phyloP scores from a whole-genome alignment of 1,139 yeast genomes.

The Pichia cactophila region DNA sequence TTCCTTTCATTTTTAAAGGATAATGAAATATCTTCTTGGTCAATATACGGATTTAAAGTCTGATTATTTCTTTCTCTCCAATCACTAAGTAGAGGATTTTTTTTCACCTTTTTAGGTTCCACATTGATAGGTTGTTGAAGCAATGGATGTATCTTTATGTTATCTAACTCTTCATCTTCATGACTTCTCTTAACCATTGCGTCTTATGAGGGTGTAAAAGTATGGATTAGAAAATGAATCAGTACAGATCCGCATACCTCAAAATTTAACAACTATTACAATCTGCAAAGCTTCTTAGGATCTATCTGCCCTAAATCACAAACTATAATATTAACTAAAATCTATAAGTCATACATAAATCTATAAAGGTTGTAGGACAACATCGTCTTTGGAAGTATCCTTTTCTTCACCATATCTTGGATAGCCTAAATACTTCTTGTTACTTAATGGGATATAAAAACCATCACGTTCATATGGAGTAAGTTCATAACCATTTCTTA shows the following conservation, averaged over 20 bases:
- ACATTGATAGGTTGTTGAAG: slow-evolving; percentile 26
- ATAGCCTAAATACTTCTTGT: slow-evolving; percentile 22
- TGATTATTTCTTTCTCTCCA: background rate
- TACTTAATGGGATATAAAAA: slow-evolving; percentile 19
- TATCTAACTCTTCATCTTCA: slow-evolving; percentile 16
- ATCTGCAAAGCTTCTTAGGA: too few relatives aligned
- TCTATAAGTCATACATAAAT: background rate
- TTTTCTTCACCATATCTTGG: slow-evolving; percentile 18
- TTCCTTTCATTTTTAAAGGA: slow-evolving; percentile 21
- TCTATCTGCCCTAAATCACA: too few relatives aligned
- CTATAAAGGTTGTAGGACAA: slow-evolving; percentile 1
- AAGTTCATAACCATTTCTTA: slow-evolving; percentile 32
- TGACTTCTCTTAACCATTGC: background rate
- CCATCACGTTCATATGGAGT: slow-evolving; percentile 25
- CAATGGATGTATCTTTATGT: slow-evolving; percentile 55
- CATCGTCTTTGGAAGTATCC: slow-evolving; percentile 9
- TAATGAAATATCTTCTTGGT: background rate
- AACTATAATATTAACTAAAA: background rate
- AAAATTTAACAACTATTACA: too few relatives aligned
- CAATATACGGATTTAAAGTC: background rate
- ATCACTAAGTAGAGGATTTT: background rate
- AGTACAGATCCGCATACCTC: too few relatives aligned
- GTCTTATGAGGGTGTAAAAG: too few relatives aligned
- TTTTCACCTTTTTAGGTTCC: background rate
- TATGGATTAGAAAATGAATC: too few relatives aligned